Evolutionary conservation across 2,329 filamentous ascomycete species (phyloP).

Genomic region (Stylonectria norvegica): DNA sequence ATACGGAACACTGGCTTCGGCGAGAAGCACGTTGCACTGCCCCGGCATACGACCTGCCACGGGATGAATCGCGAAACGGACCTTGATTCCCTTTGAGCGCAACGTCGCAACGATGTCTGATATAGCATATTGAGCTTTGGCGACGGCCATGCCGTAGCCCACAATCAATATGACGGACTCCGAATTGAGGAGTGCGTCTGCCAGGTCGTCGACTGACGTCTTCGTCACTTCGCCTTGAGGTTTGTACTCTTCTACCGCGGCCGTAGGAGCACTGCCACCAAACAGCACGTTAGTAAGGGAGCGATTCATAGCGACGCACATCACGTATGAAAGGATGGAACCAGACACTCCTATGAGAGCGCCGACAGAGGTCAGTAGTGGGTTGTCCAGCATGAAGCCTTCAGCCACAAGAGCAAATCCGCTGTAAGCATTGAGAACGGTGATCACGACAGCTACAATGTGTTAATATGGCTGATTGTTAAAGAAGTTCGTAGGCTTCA

Average conservation of each 20-base stretch:
- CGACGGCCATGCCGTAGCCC: slow-evolving; percentile 91
- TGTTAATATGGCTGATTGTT: slow-evolving; percentile 9
- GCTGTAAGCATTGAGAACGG: slow-evolving; percentile 85
- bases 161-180: slow-evolving; percentile 88
- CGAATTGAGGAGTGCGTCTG: slow-evolving; percentile 69
- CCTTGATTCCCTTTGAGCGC: slow-evolving; percentile 71
- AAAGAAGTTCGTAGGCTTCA: neutral
- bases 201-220: slow-evolving; percentile 76
- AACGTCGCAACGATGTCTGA: slow-evolving; percentile 75
- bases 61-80: slow-evolving; percentile 86
- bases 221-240: slow-evolving; percentile 77
- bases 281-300: slow-evolving; percentile 88
- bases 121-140: slow-evolving; percentile 89
- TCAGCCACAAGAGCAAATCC: slow-evolving; percentile 88
- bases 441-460: slow-evolving; percentile 69
- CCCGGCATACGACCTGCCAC: slow-evolving; percentile 91
- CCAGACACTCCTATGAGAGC: slow-evolving; percentile 85
- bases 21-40: slow-evolving; percentile 86
- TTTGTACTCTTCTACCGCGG: slow-evolving; percentile 60
- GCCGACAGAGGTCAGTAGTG: slow-evolving; percentile 78
- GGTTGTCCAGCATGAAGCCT: slow-evolving; percentile 87
- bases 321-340: slow-evolving; percentile 83
- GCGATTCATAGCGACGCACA: slow-evolving; percentile 88
- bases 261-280: slow-evolving; percentile 68
- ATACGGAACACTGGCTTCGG: slow-evolving; percentile 83